Conservation (phyloP, 2,329 filamentous ascomycete genomes). For the Fusarium sterilihyphosum region DNA sequence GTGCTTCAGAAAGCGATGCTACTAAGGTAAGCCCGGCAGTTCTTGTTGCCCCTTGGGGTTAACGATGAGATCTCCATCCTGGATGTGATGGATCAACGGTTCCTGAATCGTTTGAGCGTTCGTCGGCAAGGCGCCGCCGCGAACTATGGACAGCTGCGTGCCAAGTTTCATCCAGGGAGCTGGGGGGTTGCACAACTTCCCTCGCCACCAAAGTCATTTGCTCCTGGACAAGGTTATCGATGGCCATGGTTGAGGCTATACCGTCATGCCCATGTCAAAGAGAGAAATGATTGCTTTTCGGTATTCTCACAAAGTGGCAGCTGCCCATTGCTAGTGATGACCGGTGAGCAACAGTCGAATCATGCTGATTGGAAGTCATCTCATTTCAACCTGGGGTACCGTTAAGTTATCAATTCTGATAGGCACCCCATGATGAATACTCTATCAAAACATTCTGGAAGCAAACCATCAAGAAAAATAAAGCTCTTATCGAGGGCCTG, state of each 20-base stretch:
- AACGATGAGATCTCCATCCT: not conserved
- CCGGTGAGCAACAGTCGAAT: not conserved
- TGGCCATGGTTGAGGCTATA: not conserved
- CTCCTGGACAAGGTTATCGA: not conserved
- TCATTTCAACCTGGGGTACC: not conserved
- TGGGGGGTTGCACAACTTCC: slow-evolving; percentile 25
- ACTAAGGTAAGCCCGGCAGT: not conserved
- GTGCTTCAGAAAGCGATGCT: not conserved
- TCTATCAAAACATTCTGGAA: not conserved
- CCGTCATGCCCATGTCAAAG: not conserved
- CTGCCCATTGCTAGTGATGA: not conserved
- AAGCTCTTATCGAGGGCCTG: not conserved
- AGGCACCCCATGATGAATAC: not conserved
- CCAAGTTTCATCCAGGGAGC: slow-evolving; percentile 32
- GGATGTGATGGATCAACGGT: not conserved
- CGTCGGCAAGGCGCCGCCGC: slow-evolving; percentile 26
- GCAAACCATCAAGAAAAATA: not conserved
- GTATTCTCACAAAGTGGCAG: not conserved
- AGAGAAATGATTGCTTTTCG: not conserved
- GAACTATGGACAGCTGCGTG: slow-evolving; percentile 34
- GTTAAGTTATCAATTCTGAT: not conserved
- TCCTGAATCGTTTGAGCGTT: not conserved
- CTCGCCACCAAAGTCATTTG: slow-evolving; percentile 15
- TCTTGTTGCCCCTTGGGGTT: not conserved
- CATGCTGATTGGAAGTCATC: not conserved